A percentile compares a stretch with the other conserved stretches of the same genome.
Evolutionary conservation across 257 asterid genomes (phyloP).

Genomic region (Penstemon davidsonii): DNA sequence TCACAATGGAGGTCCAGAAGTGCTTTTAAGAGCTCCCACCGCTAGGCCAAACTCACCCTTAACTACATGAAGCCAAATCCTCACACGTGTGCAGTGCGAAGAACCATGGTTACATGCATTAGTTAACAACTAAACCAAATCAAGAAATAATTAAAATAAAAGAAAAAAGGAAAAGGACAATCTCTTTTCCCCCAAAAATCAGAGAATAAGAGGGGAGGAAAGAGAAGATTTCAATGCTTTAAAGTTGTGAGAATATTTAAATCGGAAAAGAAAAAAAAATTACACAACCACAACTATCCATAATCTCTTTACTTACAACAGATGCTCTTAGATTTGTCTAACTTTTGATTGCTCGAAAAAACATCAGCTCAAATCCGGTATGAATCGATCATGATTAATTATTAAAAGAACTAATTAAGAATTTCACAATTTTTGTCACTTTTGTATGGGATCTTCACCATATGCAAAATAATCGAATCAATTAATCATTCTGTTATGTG

Average conservation of each 20-base stretch:
- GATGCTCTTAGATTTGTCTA: constrained; percentile 37
- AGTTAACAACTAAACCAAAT: neutral
- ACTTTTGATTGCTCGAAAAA: constrained; percentile 34
- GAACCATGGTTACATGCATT: neutral
- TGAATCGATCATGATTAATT: constrained; percentile 22
- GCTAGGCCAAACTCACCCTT: no score
- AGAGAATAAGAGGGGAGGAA: constrained; percentile 5
- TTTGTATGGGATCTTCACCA: constrained; percentile 39
- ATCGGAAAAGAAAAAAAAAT: constrained; percentile 2
- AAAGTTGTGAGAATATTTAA: constrained; percentile 21
- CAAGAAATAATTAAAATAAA: neutral
- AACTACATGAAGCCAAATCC: neutral
- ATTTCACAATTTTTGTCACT: neutral
- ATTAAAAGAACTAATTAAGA: neutral
- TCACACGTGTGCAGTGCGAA: neutral
- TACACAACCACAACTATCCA: constrained; percentile 26
- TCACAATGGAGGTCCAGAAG: no score
- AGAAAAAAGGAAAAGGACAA: neutral
- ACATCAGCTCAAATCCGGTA: constrained; percentile 48
- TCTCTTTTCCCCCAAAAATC: constrained; percentile 1
- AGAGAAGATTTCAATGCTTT: constrained; percentile 19
- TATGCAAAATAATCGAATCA: constrained; percentile 31
- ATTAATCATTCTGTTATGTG: constrained; percentile 31
- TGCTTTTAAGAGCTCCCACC: no score
- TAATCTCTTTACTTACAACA: constrained; percentile 30